A percentile compares a stretch with the other conserved stretches of the same genome.
phyloP scores from a whole-genome alignment of 2,329 filamentous ascomycete genomes.

The Cryoendolithus antarcticus region DNA sequence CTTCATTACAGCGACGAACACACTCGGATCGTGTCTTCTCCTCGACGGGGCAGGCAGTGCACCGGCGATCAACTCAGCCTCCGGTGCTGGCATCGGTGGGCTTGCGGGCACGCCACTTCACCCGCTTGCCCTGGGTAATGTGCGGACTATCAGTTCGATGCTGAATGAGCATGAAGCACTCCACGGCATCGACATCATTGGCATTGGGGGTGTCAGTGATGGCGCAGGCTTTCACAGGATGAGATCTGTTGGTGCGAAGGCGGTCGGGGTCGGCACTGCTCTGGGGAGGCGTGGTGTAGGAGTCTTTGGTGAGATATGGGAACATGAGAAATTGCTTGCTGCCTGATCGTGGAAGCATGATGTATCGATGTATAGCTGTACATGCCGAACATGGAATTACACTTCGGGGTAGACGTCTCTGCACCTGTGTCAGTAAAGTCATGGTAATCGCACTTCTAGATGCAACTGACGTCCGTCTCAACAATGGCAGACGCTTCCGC shows the following conservation, averaged over 20 bases:
- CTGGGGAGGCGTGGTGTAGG: slow-evolving; percentile 50
- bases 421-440: slow-evolving; percentile 5
- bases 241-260: slow-evolving; percentile 51
- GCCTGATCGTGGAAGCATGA: not conserved
- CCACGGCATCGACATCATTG: slow-evolving; percentile 50
- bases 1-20: slow-evolving; percentile 67
- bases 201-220: slow-evolving; percentile 61
- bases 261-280: slow-evolving; percentile 58
- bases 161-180: slow-evolving; percentile 41
- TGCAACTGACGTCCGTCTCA: slow-evolving; percentile 23
- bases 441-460: slow-evolving; percentile 2
- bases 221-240: slow-evolving; percentile 51
- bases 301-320: slow-evolving; percentile 49
- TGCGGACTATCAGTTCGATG: slow-evolving; percentile 49
- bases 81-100: slow-evolving; percentile 50
- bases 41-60: slow-evolving; percentile 23
- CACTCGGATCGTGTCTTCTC: slow-evolving; percentile 55
- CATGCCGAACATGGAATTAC: slow-evolving; percentile 3
- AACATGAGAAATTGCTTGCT: not conserved
- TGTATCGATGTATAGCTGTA: slow-evolving; percentile 1
- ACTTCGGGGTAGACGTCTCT: slow-evolving; percentile 23
- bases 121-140: slow-evolving; percentile 63
- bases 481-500: slow-evolving; percentile 24
- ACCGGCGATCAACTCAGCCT: slow-evolving; percentile 39
- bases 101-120: slow-evolving; percentile 62